Percentiles rank a stretch among this genome's conserved stretches.
Evolutionary conservation across 83 land plant genomes (phyloP).

Genomic region (Picea engelmannii): DNA sequence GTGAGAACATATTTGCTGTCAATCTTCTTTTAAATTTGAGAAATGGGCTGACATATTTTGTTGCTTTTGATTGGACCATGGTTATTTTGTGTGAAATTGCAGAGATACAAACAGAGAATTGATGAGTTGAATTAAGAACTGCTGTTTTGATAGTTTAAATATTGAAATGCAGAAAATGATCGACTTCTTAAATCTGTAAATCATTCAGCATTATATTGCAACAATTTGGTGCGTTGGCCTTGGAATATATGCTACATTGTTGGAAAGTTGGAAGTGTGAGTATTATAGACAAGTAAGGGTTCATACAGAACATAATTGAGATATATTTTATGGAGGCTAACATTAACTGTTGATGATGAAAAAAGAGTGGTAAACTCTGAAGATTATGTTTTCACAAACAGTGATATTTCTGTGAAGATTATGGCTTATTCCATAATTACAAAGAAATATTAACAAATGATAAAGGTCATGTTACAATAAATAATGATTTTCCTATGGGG

Average conservation of each 20-base stretch:
- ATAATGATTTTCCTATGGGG: background rate
- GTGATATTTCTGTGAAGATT: background rate
- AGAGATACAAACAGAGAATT: background rate
- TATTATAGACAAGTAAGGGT: background rate
- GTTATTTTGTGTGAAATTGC: background rate
- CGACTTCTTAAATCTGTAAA: background rate
- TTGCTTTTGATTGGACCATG: background rate
- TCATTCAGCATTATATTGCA: background rate
- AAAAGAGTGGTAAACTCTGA: background rate
- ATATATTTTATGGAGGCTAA: background rate
- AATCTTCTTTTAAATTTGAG: too few species aligned
- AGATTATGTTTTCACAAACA: background rate
- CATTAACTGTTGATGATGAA: background rate
- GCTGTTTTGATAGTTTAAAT: background rate
- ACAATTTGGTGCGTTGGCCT: too few species aligned
- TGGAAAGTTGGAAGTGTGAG: background rate
- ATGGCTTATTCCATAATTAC: background rate
- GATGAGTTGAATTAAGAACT: background rate
- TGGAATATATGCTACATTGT: background rate
- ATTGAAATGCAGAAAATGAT: background rate
- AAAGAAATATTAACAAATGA: too few species aligned
- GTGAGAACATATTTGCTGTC: slow-evolving; percentile 8
- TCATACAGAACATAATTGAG: background rate
- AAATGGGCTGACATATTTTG: background rate
- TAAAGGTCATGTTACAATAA: too few species aligned